phyloP scores from a whole-genome alignment of 1,139 yeast genomes.

The Blastobotrys niveus region DNA sequence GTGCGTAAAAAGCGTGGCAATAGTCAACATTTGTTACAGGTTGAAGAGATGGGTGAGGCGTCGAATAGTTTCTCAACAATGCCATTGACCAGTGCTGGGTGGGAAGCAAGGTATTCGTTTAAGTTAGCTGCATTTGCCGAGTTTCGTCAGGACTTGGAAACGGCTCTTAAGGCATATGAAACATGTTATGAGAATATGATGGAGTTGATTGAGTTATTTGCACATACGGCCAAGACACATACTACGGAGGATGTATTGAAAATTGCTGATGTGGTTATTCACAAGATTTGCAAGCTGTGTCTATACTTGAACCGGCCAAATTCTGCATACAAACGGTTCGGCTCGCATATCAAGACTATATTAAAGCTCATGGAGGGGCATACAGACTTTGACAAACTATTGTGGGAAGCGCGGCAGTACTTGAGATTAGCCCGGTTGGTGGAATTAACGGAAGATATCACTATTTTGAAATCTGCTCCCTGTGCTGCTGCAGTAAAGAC shows the following conservation, averaged over 20 bases:
- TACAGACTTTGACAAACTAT: constrained; percentile 22
- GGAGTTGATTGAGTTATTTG: constrained; percentile 35
- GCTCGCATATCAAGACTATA: constrained; percentile 51
- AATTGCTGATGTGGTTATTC: constrained; percentile 54
- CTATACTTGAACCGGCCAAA: constrained; percentile 57
- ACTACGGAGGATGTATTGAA: constrained; percentile 36
- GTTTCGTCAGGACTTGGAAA: constrained; percentile 42
- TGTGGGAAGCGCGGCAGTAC: constrained; percentile 40
- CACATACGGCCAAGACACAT: constrained; percentile 14
- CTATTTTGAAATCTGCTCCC: constrained; percentile 39
- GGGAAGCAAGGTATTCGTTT: constrained; percentile 47
- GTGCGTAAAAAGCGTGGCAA: constrained; percentile 33
- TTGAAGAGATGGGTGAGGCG: not conserved
- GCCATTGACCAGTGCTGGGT: constrained; percentile 34
- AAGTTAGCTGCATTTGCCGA: constrained; percentile 47
- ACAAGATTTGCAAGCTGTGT: constrained; percentile 58
- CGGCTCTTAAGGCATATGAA: constrained; percentile 45
- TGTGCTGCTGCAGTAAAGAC: constrained; percentile 29
- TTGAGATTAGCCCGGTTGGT: constrained; percentile 57
- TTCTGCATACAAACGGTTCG: constrained; percentile 57
- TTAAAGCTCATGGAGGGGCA: constrained; percentile 29
- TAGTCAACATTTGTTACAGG: constrained; percentile 9
- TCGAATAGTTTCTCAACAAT: constrained; percentile 3
- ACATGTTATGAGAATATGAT: constrained; percentile 45
- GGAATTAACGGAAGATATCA: constrained; percentile 40